phyloP scores from a whole-genome alignment of 2,329 filamentous ascomycete genomes.

The Ophiosphaerella narmari region DNA sequence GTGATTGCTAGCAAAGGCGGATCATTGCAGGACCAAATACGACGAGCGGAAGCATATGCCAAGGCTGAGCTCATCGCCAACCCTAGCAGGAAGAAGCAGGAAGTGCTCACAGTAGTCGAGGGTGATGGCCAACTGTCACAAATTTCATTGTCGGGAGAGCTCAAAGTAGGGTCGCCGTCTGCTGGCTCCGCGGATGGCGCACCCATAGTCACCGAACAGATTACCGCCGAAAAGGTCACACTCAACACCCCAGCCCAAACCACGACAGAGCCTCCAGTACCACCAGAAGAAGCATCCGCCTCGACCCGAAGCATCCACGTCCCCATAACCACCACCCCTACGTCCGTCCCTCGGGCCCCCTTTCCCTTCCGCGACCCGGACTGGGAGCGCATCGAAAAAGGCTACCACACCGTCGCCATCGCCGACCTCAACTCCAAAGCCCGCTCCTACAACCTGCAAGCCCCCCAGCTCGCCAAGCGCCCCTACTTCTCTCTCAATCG shows the following conservation, averaged over 20 bases:
- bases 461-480: constrained; percentile 88
- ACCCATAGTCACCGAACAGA: constrained; percentile 33
- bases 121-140: constrained; percentile 53
- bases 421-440: constrained; percentile 78
- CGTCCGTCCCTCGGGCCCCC: constrained; percentile 44
- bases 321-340: constrained; percentile 6
- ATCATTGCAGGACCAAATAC: constrained; percentile 72
- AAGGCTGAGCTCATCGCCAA: constrained; percentile 72
- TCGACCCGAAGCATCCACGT: constrained; percentile 22
- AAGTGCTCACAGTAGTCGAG: constrained; percentile 52
- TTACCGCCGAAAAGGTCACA: constrained; percentile 25
- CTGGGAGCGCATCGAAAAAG: constrained; percentile 74
- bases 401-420: constrained; percentile 78
- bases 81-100: constrained; percentile 54
- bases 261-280: not conserved
- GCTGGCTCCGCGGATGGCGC: constrained; percentile 4
- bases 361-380: constrained; percentile 75
- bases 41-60: constrained; percentile 73
- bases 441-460: constrained; percentile 92
- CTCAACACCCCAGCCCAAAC: constrained; percentile 13
- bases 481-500: constrained; percentile 85
- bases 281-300: constrained; percentile 1
- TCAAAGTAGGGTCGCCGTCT: constrained; percentile 37
- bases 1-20: constrained; percentile 80
- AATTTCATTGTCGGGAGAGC: constrained; percentile 52